Evolutionary conservation across 1,284 basidiomycete species (phyloP), one percentile per base, ranked within the genome.

Genomic region (Trametes polyzona): DNA sequence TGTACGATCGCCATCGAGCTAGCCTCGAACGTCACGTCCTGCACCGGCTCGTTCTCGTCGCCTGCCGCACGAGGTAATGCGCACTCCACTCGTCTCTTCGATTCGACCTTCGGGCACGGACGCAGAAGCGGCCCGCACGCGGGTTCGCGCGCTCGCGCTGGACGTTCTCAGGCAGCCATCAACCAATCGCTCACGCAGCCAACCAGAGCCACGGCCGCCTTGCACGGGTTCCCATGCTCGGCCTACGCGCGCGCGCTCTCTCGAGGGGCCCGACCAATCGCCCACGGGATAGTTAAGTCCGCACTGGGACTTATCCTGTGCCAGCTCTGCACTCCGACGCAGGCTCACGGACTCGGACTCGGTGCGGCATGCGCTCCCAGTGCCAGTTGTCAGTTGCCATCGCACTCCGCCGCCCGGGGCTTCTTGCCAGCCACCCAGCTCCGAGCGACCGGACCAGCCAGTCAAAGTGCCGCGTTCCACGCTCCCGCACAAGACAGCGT

Each of bases 211-310:
- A 39, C 27, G 36, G 27, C 36, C 27, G 24, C 14, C 24, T 26
- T 27, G 43, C 27, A 11, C 35, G 43, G 39, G 44, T 54, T 54
- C 52, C 35, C 52, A 55, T 27, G 46, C 37, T 5, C 9, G 12
- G 26, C 21, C 26, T 23, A 26, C 27, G 48, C 14, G 10, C 39
- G 44, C 10, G n/a, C n/a, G n/a, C n/a, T n/a, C n/a, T n/a, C n/a
- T n/a, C n/a, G n/a, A n/a, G n/a, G n/a, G 19, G 36, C 29, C 10
- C 30, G 42, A n/a, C 48, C 55, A 51, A 57, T 48, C 58, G 37
- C 32, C 44, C 43, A 21, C 21, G 44, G 29, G 29, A 17, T 17
- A 11, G 44, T n/a, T 47, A 59, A 59, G 58, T 59, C 49, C 53
- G 11, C 36, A 33, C 33, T 17, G 4, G 58, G 58, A 55, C 53